Base-by-base conservation (phyloP, 495 filamentous ascomycete genomes). In the Symbiotaphrina buchneri region DNA sequence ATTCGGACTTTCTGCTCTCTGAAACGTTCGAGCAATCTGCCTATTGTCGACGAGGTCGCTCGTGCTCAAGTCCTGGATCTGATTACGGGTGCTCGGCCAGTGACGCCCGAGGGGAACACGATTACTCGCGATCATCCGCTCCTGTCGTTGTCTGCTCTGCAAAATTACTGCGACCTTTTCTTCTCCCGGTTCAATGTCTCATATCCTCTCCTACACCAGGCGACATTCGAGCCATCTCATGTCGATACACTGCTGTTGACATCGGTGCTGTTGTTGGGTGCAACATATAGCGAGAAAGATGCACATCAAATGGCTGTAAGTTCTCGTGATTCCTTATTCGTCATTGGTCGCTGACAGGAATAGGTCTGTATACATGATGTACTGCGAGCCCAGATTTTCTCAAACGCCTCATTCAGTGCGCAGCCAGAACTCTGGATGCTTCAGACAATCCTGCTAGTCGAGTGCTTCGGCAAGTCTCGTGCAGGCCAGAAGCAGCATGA, bases 51-150 rank as follows among this genome's bases (percentile, higher is more conserved):
- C 10, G 53, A 58, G 8, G 41, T 40, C 14, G 42, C 59, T 10
- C 50, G 58, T 8, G 25, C 44, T 17, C 43, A 48, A 2, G 45
- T 65, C 74, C 70, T 23, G 70, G 69, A 41, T 58, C 53, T 21
- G 59, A 41, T 3, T 75, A 75, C 38, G 77, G 73, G 36, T 79
- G 70, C n/a, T 67, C 64, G 24, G 85, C 74, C 30, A 82, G 57
- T 45, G 77, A 90, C 45, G 85, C 80, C 32, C 82, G 48, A 59
- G 33, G 57, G 55, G 8, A 40, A 51, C 14, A 39, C 45, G 3
- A 52, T 58, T 18, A 47, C 47, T 11, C 32, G 47, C 13, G 48
- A 56, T 26, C 56, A 64, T 18, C 56, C 58, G n/a, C n/a, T n/a
- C 6, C 37, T 68, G 22, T 55, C 51, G 3, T 46, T 60, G 3